Percentiles rank a stretch among this genome's conserved stretches.
Evolutionary conservation across 2,329 filamentous ascomycete species (phyloP).

Genomic region (Geosmithia morbida): DNA sequence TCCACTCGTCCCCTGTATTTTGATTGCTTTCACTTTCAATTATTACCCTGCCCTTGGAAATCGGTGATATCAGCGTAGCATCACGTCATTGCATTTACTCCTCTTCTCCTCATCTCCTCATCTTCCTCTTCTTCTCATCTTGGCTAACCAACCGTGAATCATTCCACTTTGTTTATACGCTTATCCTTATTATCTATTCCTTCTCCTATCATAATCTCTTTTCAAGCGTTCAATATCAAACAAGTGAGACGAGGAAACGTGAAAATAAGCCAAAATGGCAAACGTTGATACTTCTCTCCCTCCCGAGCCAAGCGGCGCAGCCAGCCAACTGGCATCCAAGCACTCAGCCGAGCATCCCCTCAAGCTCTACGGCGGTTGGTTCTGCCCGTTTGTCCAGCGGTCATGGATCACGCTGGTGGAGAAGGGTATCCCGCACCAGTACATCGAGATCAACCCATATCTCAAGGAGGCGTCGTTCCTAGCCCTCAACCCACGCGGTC

Average conservation of each 20-base stretch:
- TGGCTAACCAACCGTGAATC: too few species aligned
- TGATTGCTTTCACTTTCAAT: too few species aligned
- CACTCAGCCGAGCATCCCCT: slow-evolving; percentile 34
- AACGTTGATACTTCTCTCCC: slow-evolving; percentile 33
- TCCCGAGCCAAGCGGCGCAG: slow-evolving; percentile 30
- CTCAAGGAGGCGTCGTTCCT: slow-evolving; percentile 55
- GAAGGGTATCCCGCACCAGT: slow-evolving; percentile 60
- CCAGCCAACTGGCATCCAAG: slow-evolving; percentile 27
- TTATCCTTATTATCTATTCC: too few species aligned
- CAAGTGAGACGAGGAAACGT: background rate
- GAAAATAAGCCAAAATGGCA: slow-evolving; percentile 21
- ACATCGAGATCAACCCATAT: slow-evolving; percentile 68
- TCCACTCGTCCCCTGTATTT: too few species aligned
- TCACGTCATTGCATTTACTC: background rate
- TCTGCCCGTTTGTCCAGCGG: slow-evolving; percentile 58
- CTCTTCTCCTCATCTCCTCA: background rate
- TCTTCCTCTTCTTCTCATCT: background rate
- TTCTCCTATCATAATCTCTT: background rate
- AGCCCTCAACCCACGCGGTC: slow-evolving; percentile 57
- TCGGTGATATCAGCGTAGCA: background rate
- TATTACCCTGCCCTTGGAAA: background rate
- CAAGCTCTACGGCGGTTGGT: slow-evolving; percentile 63
- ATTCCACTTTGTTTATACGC: too few species aligned
- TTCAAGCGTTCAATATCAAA: background rate
- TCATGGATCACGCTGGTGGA: slow-evolving; percentile 61